phyloP scores from a whole-genome alignment of 768 basidiomycete species.

The Amyloporia xantha region DNA sequence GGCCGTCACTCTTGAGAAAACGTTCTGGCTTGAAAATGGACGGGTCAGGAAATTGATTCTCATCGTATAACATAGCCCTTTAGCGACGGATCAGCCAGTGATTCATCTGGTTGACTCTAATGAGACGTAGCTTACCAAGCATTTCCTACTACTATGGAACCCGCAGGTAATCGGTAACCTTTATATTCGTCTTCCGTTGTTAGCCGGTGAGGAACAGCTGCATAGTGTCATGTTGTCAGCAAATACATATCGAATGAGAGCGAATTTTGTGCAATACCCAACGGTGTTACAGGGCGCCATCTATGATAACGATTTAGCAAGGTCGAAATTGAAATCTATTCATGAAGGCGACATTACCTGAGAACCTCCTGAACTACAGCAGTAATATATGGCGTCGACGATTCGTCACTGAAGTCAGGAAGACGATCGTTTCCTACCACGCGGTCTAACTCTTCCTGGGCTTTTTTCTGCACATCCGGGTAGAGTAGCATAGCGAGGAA shows the following conservation, averaged over 20 bases:
- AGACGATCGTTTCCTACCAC: conserved; percentile 29
- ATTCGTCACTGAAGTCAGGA: conserved; percentile 22
- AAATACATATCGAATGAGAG: background rate
- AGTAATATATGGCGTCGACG: conserved; percentile 23
- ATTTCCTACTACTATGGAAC: conserved; percentile 16
- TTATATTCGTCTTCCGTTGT: conserved; percentile 16
- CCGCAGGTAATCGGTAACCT: conserved; percentile 11
- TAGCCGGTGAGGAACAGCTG: conserved; percentile 17
- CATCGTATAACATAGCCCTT: conserved; percentile 42
- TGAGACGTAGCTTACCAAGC: background rate
- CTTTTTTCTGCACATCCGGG: conserved; percentile 27
- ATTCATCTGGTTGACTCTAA: too few relatives aligned
- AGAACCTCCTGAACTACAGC: conserved; percentile 29
- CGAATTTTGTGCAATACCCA: conserved; percentile 9
- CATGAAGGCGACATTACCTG: conserved; percentile 7
- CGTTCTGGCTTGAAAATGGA: conserved; percentile 20
- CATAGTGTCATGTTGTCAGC: background rate
- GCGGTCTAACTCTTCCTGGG: conserved; percentile 33
- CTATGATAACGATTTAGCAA: background rate
- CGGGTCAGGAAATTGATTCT: conserved; percentile 27
- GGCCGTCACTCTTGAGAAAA: conserved; percentile 17
- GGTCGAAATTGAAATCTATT: background rate
- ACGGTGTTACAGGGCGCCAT: conserved; percentile 16
- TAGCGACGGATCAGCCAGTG: too few relatives aligned
- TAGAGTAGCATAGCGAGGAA: conserved; percentile 27